These are phyloP conservation scores for Ampelomyces quisqualis DNA, from an alignment of 2,329 filamentous ascomycete genomes.

Conservation along the genomic window DNA sequence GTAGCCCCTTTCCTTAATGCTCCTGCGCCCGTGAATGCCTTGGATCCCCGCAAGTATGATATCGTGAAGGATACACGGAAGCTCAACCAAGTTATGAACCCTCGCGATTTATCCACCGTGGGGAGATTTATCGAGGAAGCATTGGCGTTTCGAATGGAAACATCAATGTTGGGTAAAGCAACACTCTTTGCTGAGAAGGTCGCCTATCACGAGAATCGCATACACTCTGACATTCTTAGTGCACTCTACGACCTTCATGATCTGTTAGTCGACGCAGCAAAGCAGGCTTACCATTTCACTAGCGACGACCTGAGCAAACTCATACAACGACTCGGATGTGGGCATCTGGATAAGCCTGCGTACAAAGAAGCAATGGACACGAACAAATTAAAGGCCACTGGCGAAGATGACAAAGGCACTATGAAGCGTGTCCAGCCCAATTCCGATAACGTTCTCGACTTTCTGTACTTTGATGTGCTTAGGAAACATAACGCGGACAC, in stretches of 20 bases:
- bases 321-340: constrained; percentile 53
- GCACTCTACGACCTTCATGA: constrained; percentile 47
- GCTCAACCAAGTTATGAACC: constrained; percentile 49
- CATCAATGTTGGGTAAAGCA: constrained; percentile 61
- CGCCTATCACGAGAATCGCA: constrained; percentile 53
- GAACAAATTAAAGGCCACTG: constrained; percentile 16
- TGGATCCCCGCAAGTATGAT: constrained; percentile 53
- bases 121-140: constrained; percentile 54
- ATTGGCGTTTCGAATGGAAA: constrained; percentile 60
- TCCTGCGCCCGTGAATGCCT: constrained; percentile 48
- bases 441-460: constrained; percentile 60
- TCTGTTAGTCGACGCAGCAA: constrained; percentile 48
- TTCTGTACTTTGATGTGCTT: constrained; percentile 59
- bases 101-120: constrained; percentile 30
- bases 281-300: constrained; percentile 53
- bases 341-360: constrained; percentile 52
- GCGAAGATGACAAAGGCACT: constrained; percentile 17
- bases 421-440: constrained; percentile 25
- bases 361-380: constrained; percentile 40
- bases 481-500: constrained; percentile 16
- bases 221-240: constrained; percentile 25
- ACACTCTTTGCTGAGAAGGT: constrained; percentile 65
- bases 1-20: constrained; percentile 68
- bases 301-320: constrained; percentile 50
- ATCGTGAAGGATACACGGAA: constrained; percentile 53